A percentile compares a stretch with the other conserved stretches of the same genome.
These are phyloP conservation scores for Alternaria gaisen DNA, from an alignment of 2,329 filamentous ascomycete species.

Conservation along the genomic window DNA sequence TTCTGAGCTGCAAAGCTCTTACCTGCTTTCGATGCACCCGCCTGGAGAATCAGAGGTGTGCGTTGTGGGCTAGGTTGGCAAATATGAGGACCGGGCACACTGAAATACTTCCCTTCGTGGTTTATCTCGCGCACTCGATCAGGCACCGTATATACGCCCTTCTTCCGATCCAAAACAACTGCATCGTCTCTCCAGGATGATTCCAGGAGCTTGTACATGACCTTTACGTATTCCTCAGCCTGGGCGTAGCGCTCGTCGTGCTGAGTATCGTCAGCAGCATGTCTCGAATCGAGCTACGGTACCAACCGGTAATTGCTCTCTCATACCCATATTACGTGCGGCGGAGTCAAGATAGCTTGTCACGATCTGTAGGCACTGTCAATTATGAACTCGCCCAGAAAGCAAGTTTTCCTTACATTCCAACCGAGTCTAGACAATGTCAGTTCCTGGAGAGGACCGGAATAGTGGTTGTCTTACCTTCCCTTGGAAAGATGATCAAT, in stretches of 20 bases:
- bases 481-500: conserved; percentile 73
- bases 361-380: conserved; percentile 61
- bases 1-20: conserved; percentile 74
- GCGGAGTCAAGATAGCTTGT: conserved; percentile 74
- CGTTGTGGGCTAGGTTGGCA: conserved; percentile 72
- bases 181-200: conserved; percentile 74
- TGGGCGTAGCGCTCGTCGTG: conserved; percentile 75
- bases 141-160: conserved; percentile 68
- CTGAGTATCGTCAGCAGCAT: conserved; percentile 52
- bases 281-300: conserved; percentile 65
- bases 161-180: conserved; percentile 66
- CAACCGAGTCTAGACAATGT: conserved; percentile 29
- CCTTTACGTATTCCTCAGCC: conserved; percentile 74
- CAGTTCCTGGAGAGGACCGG: conserved; percentile 1
- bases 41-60: conserved; percentile 74
- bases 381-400: neutral
- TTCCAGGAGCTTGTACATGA: conserved; percentile 74
- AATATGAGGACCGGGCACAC: conserved; percentile 72
- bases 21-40: conserved; percentile 72
- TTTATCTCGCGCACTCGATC: conserved; percentile 70
- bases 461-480: conserved; percentile 48
- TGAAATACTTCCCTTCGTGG: conserved; percentile 71
- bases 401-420: conserved; percentile 28
- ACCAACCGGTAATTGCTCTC: conserved; percentile 64
- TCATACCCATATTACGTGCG: conserved; percentile 68